Evolutionary conservation across 345 rosid genomes (phyloP), one percentile per base, ranked within the genome.

Genomic region (Anacardium occidentale): DNA sequence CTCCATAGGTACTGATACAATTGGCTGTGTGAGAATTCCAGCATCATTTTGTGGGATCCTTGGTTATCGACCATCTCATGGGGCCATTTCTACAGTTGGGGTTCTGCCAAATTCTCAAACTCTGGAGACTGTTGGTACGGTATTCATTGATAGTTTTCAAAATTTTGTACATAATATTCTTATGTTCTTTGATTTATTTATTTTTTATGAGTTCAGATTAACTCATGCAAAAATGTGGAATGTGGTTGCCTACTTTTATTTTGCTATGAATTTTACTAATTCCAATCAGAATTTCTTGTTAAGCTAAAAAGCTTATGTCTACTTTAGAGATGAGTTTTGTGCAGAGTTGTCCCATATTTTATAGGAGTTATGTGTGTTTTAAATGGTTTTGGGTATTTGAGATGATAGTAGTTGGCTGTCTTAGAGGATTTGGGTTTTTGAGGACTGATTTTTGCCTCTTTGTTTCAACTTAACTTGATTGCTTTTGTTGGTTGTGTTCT

Each of bases 31-130:
- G 64, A 84, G 96, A 84, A 70, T 89, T 77, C 97, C 97, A 45
- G 97, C 97, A 21, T 84, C 98, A 67, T 91, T 89, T 80, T 91
- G 97, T 83, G 98, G 98, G 68, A 77, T 91, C 75, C 86, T 94
- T 68, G 89, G 94, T 60, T 94, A 81, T 76, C 83, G 97, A n/a
- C 95, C 98, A 22, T 94, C 98, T 62, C 98, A 94, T 73, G 91
- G 95, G 44, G 83, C 89, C 52, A 84, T 88, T 65, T 88, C 95
- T 71, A 84, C 88, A 26, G 75, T 82, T 69, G 98, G 98, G 65
- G 77, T 91, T 64, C 70, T 94, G 70, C 97, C 95, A 55, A 92
- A 83, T 85, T 90, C 98, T 20, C 97, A 88, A 76, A 89, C 95
- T 85, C 74, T 90, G 66, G 98, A 91, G 73, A 81, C 90, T 68